These are phyloP conservation scores for Stachybotrys chartarum DNA, from an alignment of 2,329 filamentous ascomycete genomes.

Conservation along the genomic window DNA sequence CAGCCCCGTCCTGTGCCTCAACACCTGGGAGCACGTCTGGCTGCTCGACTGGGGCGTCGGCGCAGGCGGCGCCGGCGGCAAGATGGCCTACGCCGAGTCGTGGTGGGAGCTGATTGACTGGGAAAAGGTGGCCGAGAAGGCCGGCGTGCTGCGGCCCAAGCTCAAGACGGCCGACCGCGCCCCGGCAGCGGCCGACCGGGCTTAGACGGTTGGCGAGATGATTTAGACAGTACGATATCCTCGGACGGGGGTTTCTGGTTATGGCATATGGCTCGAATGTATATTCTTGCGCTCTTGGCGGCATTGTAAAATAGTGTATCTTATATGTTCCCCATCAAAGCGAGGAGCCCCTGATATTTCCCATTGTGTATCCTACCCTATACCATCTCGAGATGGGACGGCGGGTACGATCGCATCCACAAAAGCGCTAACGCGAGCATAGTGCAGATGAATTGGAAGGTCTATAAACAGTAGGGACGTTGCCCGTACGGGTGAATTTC, in stretches of 20 bases:
- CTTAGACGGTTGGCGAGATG: too few relatives aligned
- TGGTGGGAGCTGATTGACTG: conserved; percentile 93
- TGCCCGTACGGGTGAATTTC: too few relatives aligned
- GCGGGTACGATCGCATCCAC: neutral
- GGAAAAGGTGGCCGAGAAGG: conserved; percentile 54
- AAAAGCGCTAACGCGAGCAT: neutral
- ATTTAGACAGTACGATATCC: neutral
- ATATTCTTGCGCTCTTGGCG: neutral
- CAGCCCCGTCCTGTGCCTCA: conserved; percentile 78
- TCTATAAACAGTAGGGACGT: too few relatives aligned
- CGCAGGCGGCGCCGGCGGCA: conserved; percentile 56
- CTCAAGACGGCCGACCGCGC: conserved; percentile 15
- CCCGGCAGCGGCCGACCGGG: too few relatives aligned
- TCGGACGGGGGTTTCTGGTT: neutral
- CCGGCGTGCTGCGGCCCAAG: conserved; percentile 24
- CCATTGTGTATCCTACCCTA: neutral
- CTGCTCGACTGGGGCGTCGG: conserved; percentile 68
- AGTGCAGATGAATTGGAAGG: too few relatives aligned
- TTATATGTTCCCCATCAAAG: neutral
- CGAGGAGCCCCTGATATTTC: neutral
- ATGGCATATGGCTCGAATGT: neutral
- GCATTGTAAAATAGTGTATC: neutral
- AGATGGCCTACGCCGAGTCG: conserved; percentile 63
- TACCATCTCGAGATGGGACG: neutral
- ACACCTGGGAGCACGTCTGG: conserved; percentile 95